These are phyloP conservation scores for Saccharomycopsis sp. DNA, from an alignment of 805 yeast genomes.

Conservation along the genomic window DNA sequence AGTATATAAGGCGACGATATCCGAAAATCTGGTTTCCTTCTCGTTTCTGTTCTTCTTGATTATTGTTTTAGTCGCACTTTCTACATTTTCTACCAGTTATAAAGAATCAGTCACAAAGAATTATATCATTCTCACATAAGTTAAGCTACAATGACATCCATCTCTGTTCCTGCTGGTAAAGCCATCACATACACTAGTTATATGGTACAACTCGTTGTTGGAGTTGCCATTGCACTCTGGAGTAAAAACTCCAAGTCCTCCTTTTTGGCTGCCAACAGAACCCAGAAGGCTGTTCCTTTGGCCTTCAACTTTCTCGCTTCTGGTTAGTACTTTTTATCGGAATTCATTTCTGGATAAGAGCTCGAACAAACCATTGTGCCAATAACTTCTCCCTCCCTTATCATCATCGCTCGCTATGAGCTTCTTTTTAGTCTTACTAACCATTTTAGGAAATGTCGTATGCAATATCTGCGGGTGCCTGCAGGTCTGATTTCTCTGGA, in stretches of 20 bases:
- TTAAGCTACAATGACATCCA: not conserved
- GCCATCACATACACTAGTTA: constrained; percentile 61
- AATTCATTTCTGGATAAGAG: not conserved
- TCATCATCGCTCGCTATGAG: not conserved
- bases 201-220: constrained; percentile 46
- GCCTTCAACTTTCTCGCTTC: constrained; percentile 88
- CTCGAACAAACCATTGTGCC: not conserved
- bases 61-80: too few species aligned
- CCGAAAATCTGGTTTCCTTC: not conserved
- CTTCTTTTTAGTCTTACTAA: not conserved
- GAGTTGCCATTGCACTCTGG: constrained; percentile 54
- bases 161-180: constrained; percentile 48
- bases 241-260: constrained; percentile 43
- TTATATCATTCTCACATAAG: too few species aligned
- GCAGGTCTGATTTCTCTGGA: constrained; percentile 18
- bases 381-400: not conserved
- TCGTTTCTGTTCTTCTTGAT: not conserved
- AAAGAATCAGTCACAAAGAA: too few species aligned
- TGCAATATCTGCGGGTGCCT: constrained; percentile 42
- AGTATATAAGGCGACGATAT: not conserved
- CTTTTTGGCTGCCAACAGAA: constrained; percentile 72
- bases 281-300: constrained; percentile 73
- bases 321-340: constrained; percentile 46
- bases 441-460: constrained; percentile 4
- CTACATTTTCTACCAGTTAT: too few species aligned